These are phyloP conservation scores for Paecilomyces dactylethromorphus DNA, from an alignment of 2,329 filamentous ascomycete species.

Conservation along the genomic window DNA sequence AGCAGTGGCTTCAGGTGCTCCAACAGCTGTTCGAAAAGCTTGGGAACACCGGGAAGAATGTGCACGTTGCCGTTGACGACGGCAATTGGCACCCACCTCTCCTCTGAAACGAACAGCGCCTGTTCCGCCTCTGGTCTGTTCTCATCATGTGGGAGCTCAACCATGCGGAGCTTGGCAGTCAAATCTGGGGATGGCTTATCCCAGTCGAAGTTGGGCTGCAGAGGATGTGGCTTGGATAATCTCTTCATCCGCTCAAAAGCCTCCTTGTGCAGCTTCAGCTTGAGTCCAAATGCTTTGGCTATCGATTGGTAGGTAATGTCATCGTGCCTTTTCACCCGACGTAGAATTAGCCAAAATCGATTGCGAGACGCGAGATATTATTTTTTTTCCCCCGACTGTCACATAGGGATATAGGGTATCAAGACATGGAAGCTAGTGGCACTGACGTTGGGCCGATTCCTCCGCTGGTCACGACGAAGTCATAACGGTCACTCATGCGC, in stretches of 20 bases:
- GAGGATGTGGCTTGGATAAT: slow-evolving; percentile 66
- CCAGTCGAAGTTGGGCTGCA: slow-evolving; percentile 75
- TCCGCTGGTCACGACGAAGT: slow-evolving; percentile 91
- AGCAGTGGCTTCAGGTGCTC: slow-evolving; percentile 68
- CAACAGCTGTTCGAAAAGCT: slow-evolving; percentile 73
- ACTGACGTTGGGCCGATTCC: slow-evolving; percentile 90
- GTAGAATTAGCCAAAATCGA: slow-evolving; percentile 2
- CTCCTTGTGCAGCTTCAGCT: slow-evolving; percentile 68
- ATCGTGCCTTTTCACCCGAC: slow-evolving; percentile 66
- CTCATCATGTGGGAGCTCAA: slow-evolving; percentile 72
- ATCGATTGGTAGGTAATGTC: slow-evolving; percentile 97
- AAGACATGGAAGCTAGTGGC: slow-evolving; percentile 1
- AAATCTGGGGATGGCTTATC: slow-evolving; percentile 70
- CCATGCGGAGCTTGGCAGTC: slow-evolving; percentile 83
- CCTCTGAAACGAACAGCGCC: slow-evolving; percentile 69
- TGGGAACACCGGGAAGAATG: slow-evolving; percentile 84
- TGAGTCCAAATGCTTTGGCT: slow-evolving; percentile 76
- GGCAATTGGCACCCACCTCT: slow-evolving; percentile 83
- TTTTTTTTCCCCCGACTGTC: background rate
- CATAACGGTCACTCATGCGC: slow-evolving; percentile 83
- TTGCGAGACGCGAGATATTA: background rate
- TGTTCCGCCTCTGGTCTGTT: slow-evolving; percentile 60
- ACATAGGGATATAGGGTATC: background rate
- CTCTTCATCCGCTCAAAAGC: slow-evolving; percentile 77
- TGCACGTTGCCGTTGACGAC: slow-evolving; percentile 91